These are phyloP conservation scores for Neonectria magnoliae DNA, from an alignment of 2,329 filamentous ascomycete species.

Conservation along the genomic window DNA sequence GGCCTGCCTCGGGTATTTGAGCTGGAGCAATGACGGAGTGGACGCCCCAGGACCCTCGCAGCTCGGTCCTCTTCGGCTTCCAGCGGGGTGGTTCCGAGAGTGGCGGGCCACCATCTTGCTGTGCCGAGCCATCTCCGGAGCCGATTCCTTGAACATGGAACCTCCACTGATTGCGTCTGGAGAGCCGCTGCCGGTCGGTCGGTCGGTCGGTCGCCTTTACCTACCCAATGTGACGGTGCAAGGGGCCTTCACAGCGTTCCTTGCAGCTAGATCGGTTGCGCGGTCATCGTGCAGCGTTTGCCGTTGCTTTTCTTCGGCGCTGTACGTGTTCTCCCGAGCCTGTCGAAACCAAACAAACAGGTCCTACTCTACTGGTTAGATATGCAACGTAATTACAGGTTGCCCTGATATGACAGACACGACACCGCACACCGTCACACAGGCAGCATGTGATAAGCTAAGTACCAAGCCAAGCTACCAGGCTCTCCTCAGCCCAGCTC, in stretches of 20 bases:
- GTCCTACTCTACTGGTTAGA: too few relatives aligned
- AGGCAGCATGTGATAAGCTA: background rate
- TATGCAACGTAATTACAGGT: too few relatives aligned
- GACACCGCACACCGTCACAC: background rate
- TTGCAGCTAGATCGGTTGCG: background rate
- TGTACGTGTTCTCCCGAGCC: background rate
- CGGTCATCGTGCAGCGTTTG: background rate
- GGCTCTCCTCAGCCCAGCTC: background rate
- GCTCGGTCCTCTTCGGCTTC: constrained; percentile 53
- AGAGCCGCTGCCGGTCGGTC: background rate
- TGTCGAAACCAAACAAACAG: too few relatives aligned
- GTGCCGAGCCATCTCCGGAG: constrained; percentile 34
- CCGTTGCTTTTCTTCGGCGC: background rate
- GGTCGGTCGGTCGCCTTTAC: background rate
- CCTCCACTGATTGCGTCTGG: background rate
- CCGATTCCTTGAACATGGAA: background rate
- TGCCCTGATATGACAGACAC: background rate
- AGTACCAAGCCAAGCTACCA: too few relatives aligned
- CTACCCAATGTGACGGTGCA: background rate
- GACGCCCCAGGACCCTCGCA: constrained; percentile 24
- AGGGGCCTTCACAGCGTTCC: background rate
- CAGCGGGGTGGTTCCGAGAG: constrained; percentile 42
- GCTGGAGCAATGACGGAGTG: constrained; percentile 8
- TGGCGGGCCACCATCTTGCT: constrained; percentile 33
- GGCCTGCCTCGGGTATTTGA: constrained; percentile 36